Conservation (phyloP, 306 rosid species). For the Castanea crenata region DNA sequence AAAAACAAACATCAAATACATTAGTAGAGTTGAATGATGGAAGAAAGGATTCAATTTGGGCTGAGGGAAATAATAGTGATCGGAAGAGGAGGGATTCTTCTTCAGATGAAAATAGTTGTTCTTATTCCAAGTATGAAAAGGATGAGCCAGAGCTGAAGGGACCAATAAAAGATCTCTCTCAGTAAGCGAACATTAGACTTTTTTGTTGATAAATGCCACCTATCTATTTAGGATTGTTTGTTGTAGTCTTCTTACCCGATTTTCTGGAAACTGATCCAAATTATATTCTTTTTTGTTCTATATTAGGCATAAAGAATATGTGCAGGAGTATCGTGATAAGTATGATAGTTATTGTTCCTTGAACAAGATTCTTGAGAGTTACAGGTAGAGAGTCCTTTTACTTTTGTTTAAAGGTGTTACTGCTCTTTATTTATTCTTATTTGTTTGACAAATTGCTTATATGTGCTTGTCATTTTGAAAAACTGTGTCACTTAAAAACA, state of each 20-base stretch:
- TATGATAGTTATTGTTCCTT: constrained; percentile 79
- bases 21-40: constrained; percentile 55
- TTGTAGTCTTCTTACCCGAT: constrained; percentile 19
- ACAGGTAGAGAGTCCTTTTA: constrained; percentile 48
- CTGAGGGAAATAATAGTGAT: constrained; percentile 66
- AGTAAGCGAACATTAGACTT: constrained; percentile 55
- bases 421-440: constrained; percentile 4
- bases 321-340: constrained; percentile 83
- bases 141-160: constrained; percentile 88
- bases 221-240: constrained; percentile 10
- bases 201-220: constrained; percentile 1
- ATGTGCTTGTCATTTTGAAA: constrained; percentile 10
- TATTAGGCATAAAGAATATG: constrained; percentile 81
- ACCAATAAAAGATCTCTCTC: constrained; percentile 66
- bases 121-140: constrained; percentile 88
- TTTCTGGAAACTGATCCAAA: constrained; percentile 29
- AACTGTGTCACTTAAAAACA: constrained; percentile 18
- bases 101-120: constrained; percentile 95
- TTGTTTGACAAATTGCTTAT: constrained; percentile 17
- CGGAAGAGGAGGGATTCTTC: constrained; percentile 92
- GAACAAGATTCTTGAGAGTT: constrained; percentile 77
- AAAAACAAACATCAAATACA: constrained; percentile 51
- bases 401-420: not conserved
- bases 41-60: constrained; percentile 53
- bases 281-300: not conserved